A percentile compares a stretch with the other conserved stretches of the same genome.
Evolutionary conservation across 768 basidiomycete species (phyloP).

Genomic region (Boletus speciosus): DNA sequence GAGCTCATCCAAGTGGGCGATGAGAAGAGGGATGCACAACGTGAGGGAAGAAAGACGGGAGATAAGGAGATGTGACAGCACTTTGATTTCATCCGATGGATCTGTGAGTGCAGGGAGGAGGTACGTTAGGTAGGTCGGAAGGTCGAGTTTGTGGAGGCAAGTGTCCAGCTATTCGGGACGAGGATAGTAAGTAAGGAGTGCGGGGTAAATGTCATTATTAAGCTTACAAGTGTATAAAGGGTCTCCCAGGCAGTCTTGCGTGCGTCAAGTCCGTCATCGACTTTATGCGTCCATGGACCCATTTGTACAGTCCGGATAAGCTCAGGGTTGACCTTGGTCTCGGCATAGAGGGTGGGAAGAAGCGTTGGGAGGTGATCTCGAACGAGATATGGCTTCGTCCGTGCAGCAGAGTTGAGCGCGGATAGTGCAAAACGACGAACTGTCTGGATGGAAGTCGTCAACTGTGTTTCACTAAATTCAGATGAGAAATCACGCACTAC

Average conservation of each 20-base stretch:
- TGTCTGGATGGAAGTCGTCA: slow-evolving; percentile 46
- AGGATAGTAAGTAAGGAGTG: background rate
- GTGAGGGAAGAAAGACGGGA: slow-evolving; percentile 85
- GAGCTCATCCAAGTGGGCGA: slow-evolving; percentile 79
- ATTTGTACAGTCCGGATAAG: slow-evolving; percentile 91
- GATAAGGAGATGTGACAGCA: slow-evolving; percentile 92
- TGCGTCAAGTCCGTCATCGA: slow-evolving; percentile 94
- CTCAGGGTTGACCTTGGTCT: slow-evolving; percentile 74
- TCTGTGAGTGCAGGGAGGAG: slow-evolving; percentile 84
- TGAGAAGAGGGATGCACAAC: slow-evolving; percentile 24
- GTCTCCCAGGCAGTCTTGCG: slow-evolving; percentile 98
- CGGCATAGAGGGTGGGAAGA: slow-evolving; percentile 79
- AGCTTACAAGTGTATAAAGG: slow-evolving; percentile 85
- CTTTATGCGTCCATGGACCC: slow-evolving; percentile 96
- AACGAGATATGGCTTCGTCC: slow-evolving; percentile 90
- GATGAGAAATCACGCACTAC: slow-evolving; percentile 49
- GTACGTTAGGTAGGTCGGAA: slow-evolving; percentile 77
- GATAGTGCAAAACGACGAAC: slow-evolving; percentile 90
- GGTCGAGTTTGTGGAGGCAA: slow-evolving; percentile 82
- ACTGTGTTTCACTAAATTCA: background rate
- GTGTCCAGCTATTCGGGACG: slow-evolving; percentile 68
- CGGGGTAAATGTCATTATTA: background rate
- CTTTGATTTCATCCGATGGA: slow-evolving; percentile 95
- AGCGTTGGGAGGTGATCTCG: slow-evolving; percentile 75
- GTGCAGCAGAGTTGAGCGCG: slow-evolving; percentile 89